phyloP scores from a whole-genome alignment of 2,329 filamentous ascomycete species.

The Aspergillus pseudoviridinutans region DNA sequence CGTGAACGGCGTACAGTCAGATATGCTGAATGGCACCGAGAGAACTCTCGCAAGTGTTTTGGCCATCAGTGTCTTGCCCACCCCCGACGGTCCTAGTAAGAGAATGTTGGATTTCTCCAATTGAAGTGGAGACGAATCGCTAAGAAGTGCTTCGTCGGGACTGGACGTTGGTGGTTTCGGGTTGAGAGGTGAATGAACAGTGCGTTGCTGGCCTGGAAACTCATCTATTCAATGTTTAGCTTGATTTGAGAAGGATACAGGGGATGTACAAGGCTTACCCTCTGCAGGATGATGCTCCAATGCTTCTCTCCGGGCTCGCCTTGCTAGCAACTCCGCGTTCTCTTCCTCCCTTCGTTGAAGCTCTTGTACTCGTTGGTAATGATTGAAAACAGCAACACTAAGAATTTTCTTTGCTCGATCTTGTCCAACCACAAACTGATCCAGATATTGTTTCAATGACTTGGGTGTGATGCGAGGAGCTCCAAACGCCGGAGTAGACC shows the following conservation, averaged over 20 bases:
- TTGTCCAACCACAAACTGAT: conserved; percentile 95
- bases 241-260: background rate
- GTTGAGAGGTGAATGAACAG: conserved; percentile 38
- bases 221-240: conserved; percentile 47
- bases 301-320: conserved; percentile 67
- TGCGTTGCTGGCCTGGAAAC: conserved; percentile 58
- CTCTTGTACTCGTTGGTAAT: conserved; percentile 84
- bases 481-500: conserved; percentile 55
- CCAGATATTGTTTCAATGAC: conserved; percentile 79
- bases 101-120: conserved; percentile 96
- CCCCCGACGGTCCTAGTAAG: conserved; percentile 84
- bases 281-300: conserved; percentile 70
- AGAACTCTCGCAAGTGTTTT: conserved; percentile 88
- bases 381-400: conserved; percentile 91
- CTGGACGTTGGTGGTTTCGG: conserved; percentile 21
- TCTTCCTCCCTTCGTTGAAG: conserved; percentile 73
- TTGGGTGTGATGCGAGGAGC: conserved; percentile 58
- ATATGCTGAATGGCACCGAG: conserved; percentile 94
- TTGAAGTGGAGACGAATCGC: conserved; percentile 60
- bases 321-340: conserved; percentile 67
- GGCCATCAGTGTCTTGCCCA: conserved; percentile 90
- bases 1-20: conserved; percentile 92
- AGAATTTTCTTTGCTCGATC: conserved; percentile 89
- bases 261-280: conserved; percentile 48
- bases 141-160: conserved; percentile 39